Percentiles rank a stretch among this genome's conserved stretches.
These are phyloP conservation scores for Mortierella polycephala DNA, from an alignment of 371 early-diverging fungal genomes.

Conservation along the genomic window DNA sequence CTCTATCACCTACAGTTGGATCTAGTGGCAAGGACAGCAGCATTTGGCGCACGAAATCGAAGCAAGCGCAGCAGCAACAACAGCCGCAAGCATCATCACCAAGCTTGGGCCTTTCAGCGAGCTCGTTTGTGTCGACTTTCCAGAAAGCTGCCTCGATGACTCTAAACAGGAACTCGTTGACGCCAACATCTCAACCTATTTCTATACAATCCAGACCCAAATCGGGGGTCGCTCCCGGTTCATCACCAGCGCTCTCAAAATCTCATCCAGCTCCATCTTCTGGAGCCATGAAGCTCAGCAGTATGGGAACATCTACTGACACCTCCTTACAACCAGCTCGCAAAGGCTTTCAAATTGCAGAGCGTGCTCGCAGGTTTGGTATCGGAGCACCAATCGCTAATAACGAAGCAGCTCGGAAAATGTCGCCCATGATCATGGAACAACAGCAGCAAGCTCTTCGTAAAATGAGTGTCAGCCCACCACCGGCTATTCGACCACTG, in stretches of 20 bases:
- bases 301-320: constrained; percentile 1
- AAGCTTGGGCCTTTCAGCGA: constrained; percentile 21
- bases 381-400: constrained; percentile 65
- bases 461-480: constrained; percentile 45
- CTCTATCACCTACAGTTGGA: constrained; percentile 23
- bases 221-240: constrained; percentile 10
- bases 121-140: constrained; percentile 41
- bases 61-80: constrained; percentile 2
- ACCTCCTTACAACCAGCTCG: constrained; percentile 43
- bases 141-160: constrained; percentile 45
- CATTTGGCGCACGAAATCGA: constrained; percentile 21
- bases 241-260: constrained; percentile 16
- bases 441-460: constrained; percentile 54
- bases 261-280: constrained; percentile 24
- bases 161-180: constrained; percentile 20
- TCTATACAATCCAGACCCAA: constrained; percentile 19
- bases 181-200: constrained; percentile 21
- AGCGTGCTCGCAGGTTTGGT: constrained; percentile 56
- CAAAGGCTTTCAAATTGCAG: constrained; percentile 56
- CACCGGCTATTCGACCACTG: constrained; percentile 16
- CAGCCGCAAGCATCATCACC: constrained; percentile 10
- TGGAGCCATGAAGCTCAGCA: constrained; percentile 1
- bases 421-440: constrained; percentile 55
- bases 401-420: constrained; percentile 52
- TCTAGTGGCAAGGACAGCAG: constrained; percentile 23